Conservation (phyloP, 139 green algal genomes). For the Gonium pectorale region DNA sequence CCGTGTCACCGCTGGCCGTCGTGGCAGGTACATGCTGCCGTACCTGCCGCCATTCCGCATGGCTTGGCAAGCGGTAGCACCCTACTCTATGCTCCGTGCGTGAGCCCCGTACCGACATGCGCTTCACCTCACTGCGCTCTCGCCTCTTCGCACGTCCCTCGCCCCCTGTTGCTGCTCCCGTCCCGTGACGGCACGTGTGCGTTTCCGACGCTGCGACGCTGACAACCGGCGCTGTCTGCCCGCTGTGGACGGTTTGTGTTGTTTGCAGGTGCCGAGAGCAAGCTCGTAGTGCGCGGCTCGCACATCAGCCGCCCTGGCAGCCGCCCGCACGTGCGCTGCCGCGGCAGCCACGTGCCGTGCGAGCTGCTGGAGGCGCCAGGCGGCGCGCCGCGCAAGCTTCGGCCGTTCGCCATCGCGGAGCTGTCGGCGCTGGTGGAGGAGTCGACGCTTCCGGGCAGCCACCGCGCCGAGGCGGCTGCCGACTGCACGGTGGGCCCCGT, state of each 20-base stretch:
- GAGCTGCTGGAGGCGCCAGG: background rate
- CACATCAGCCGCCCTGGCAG: slow-evolving; percentile 10
- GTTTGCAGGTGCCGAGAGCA: background rate
- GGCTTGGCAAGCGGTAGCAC: too few species aligned
- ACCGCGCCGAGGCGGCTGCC: background rate
- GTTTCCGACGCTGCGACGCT: too few species aligned
- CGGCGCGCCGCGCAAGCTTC: background rate
- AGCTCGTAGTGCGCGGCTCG: background rate
- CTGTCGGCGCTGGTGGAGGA: background rate
- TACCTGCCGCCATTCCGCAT: too few species aligned
- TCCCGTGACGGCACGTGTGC: too few species aligned
- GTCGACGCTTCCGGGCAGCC: slow-evolving; percentile 16
- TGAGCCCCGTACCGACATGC: background rate
- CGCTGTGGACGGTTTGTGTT: too few species aligned
- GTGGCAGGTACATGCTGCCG: too few species aligned
- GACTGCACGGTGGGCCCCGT: background rate
- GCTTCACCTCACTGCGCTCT: too few species aligned
- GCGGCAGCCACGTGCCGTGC: slow-evolving; percentile 11
- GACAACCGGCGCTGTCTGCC: too few species aligned
- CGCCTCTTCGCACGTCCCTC: too few species aligned
- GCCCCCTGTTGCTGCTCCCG: background rate
- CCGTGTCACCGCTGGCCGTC: background rate
- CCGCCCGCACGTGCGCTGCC: slow-evolving; percentile 10
- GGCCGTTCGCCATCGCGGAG: background rate
- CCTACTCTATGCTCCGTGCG: too few species aligned